Base-by-base conservation (phyloP, 192 early-diverging fungal species). In the Umbelopsis vinacea region DNA sequence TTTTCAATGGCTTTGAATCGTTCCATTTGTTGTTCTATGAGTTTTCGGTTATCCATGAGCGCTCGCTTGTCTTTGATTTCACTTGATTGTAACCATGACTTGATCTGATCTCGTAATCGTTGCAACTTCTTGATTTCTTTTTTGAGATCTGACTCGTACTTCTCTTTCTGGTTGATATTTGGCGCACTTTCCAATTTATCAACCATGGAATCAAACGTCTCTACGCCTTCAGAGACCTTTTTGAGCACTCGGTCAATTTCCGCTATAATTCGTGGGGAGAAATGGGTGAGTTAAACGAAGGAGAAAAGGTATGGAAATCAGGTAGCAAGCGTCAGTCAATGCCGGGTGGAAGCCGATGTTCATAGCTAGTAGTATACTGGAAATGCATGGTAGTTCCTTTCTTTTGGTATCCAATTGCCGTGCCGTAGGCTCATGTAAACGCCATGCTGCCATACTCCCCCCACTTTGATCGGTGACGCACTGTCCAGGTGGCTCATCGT, bases 121-220 rank as follows among this genome's bases (percentile, higher is more conserved):
- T 99, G 97, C 70, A 98, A 88, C 81, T 99, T 99, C 79, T 99
- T 99, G 83, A 99, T 99, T 83, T 99, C 96, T 82, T 96, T 97
- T 76, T 99, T 99, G 71, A 99, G 79, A 71, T 99, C 96, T 17
- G 85, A 85, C 74, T 99, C 97, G 71, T 93, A 92, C 80, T 99
- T 99, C 79, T 99, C 96, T 82, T 97, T 97, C 79, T 99, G 97
- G 52, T 93, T 91, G 19, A 83, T 71, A 78, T 92, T 95, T 17
- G 90, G 87, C 1, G 95, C 88, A 19, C 86, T 81, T 47, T 94
- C 82, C 40, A 99, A 88, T 77, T 99, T 98, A 46, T 94, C 91
- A 76, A 92, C 92, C 70, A 93, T 95, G 21, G 83, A 87, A 76
- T 97, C 95, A 86, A 99, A 98, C 11, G 92, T 88, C 75, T 97